These are phyloP conservation scores for Brassica juncea DNA, from an alignment of 345 rosid species.

Conservation along the genomic window DNA sequence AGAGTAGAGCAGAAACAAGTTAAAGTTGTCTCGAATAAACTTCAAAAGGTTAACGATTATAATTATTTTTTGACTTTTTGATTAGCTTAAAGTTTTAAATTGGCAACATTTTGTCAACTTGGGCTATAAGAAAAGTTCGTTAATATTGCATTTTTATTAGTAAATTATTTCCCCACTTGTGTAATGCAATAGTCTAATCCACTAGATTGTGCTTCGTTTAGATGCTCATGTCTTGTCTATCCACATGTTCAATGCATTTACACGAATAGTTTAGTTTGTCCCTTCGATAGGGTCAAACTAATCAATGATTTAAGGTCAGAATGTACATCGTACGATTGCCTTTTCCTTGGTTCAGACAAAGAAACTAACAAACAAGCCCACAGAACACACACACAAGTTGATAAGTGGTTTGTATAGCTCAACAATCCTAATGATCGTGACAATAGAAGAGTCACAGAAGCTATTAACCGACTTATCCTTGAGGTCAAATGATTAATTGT, in stretches of 20 bases:
- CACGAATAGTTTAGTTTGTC: background rate
- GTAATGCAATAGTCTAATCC: constrained; percentile 14
- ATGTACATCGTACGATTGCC: constrained; percentile 10
- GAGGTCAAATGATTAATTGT: background rate
- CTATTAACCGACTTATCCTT: background rate
- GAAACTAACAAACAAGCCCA: background rate
- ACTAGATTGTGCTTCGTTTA: constrained; percentile 5
- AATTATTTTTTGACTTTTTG: constrained; percentile 14
- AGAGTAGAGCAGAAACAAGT: background rate
- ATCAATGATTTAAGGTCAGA: constrained; percentile 19
- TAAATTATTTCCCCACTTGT: background rate
- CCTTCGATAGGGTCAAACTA: constrained; percentile 28
- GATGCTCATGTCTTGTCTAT: constrained; percentile 15
- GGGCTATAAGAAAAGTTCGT: background rate
- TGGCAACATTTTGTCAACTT: background rate
- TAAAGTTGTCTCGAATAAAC: background rate
- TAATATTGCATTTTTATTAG: background rate
- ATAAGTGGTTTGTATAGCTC: constrained; percentile 1
- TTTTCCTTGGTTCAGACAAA: constrained; percentile 28
- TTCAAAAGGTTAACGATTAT: background rate
- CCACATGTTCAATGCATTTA: constrained; percentile 18
- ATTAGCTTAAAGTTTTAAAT: background rate
- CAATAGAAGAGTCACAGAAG: background rate
- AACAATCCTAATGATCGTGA: background rate
- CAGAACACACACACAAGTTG: constrained; percentile 4